Percentiles rank a stretch among this genome's conserved stretches.
These are phyloP conservation scores for Cercospora beticola DNA, from an alignment of 2,329 filamentous ascomycete species.

Conservation along the genomic window DNA sequence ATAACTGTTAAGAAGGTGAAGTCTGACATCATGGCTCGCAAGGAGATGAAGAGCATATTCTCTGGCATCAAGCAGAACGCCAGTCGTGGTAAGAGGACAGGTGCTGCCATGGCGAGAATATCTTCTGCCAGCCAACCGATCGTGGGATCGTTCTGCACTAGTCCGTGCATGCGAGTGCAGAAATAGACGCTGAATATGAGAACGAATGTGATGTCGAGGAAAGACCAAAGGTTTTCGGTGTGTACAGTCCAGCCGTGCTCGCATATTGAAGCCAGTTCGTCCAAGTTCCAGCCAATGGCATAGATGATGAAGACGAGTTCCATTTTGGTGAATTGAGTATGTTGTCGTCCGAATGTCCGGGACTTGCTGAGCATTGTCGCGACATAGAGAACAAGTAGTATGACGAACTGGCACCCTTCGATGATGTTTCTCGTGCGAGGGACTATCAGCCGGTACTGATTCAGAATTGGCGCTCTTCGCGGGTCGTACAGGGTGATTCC, in stretches of 20 bases:
- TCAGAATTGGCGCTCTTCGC: conserved; percentile 69
- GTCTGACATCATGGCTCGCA: conserved; percentile 82
- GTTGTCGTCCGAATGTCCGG: conserved; percentile 44
- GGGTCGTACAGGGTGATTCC: conserved; percentile 81
- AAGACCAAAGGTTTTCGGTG: conserved; percentile 85
- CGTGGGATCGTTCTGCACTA: conserved; percentile 47
- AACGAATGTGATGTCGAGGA: conserved; percentile 78
- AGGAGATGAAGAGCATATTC: conserved; percentile 77
- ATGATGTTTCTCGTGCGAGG: conserved; percentile 74
- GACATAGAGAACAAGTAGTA: conserved; percentile 68
- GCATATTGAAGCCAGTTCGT: conserved; percentile 73
- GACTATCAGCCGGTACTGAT: conserved; percentile 82
- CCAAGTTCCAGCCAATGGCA: conserved; percentile 73
- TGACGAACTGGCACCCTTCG: conserved; percentile 71
- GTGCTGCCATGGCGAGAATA: conserved; percentile 75
- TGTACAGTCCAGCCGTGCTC: conserved; percentile 79
- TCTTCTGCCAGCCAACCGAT: conserved; percentile 59
- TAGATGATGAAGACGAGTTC: conserved; percentile 72
- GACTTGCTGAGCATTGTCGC: conserved; percentile 69
- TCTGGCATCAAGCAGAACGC: conserved; percentile 82
- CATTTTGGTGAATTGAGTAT: conserved; percentile 44
- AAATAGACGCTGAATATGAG: conserved; percentile 69
- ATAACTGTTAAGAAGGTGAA: conserved; percentile 75
- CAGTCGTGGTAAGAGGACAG: conserved; percentile 72
- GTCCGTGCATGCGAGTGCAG: conserved; percentile 64